Percentiles rank a stretch among this genome's conserved stretches.
phyloP scores from a whole-genome alignment of 495 filamentous ascomycete genomes.

The Venustampulla echinocandica region DNA sequence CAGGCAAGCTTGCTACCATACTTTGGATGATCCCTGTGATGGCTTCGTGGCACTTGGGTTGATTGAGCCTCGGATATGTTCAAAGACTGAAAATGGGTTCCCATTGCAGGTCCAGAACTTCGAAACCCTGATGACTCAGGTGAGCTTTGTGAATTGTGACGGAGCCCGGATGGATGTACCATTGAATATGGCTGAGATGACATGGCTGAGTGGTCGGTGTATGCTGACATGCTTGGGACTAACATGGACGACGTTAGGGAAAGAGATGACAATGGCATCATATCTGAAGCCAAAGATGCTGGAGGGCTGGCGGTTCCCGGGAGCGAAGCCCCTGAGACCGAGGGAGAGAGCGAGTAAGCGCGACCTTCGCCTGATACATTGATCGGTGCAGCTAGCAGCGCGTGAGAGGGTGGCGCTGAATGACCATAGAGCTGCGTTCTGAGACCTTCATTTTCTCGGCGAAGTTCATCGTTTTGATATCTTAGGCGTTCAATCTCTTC shows the following conservation, averaged over 20 bases:
- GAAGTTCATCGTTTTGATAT: conserved; percentile 25
- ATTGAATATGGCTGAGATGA: conserved; percentile 25
- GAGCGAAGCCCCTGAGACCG: conserved; percentile 20
- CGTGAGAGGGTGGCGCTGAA: conserved; percentile 17
- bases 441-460: conserved; percentile 27
- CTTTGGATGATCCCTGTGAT: conserved; percentile 2
- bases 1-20: conserved; percentile 6
- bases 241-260: conserved; percentile 24
- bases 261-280: conserved; percentile 24
- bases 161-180: conserved; percentile 25
- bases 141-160: conserved; percentile 26
- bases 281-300: conserved; percentile 20
- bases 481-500: conserved; percentile 30
- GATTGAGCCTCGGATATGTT: conserved; percentile 19
- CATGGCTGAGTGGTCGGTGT: conserved; percentile 19
- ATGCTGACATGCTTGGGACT: conserved; percentile 17
- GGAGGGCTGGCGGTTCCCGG: conserved; percentile 22
- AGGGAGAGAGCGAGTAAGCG: conserved; percentile 23
- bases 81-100: conserved; percentile 24
- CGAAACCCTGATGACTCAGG: conserved; percentile 26
- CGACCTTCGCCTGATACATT: conserved; percentile 12
- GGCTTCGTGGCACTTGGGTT: conserved; percentile 6
- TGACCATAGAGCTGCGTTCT: conserved; percentile 22
- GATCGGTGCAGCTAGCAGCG: conserved; percentile 11
- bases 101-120: conserved; percentile 25